A percentile compares a stretch with the other conserved stretches of the same genome.
These are phyloP conservation scores for Populus pruinosa DNA, from an alignment of 345 rosid genomes.

Conservation along the genomic window DNA sequence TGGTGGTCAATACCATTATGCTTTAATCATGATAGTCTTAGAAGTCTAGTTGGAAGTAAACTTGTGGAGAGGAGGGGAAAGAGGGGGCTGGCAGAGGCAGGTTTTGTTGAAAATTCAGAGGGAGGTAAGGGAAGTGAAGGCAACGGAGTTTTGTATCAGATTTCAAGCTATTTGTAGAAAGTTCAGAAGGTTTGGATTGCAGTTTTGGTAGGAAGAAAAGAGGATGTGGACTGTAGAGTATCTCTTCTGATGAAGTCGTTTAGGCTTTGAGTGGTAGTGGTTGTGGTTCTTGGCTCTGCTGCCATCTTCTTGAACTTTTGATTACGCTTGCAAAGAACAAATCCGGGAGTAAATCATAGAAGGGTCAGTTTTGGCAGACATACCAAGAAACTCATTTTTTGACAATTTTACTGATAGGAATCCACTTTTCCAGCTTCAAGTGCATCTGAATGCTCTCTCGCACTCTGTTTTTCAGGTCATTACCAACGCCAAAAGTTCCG, in stretches of 20 bases:
- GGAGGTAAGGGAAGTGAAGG: not conserved
- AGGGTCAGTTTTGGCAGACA: too few species aligned
- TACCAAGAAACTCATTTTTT: too few species aligned
- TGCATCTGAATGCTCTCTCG: too few species aligned
- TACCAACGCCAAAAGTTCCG: too few species aligned
- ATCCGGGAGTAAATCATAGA: too few species aligned
- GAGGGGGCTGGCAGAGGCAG: not conserved
- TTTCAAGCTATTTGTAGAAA: not conserved
- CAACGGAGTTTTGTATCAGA: not conserved
- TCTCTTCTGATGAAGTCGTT: not conserved
- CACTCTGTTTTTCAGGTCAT: too few species aligned
- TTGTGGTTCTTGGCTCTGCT: not conserved
- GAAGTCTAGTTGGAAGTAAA: slow-evolving; percentile 3
- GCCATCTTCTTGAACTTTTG: too few species aligned
- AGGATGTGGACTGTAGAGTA: not conserved
- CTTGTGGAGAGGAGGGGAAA: not conserved
- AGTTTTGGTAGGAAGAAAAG: not conserved
- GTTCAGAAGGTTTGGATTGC: not conserved
- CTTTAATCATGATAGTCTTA: not conserved
- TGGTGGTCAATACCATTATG: slow-evolving; percentile 2
- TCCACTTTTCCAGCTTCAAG: too few species aligned
- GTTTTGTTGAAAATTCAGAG: slow-evolving; percentile 5
- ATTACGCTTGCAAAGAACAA: too few species aligned
- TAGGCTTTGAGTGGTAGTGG: not conserved
- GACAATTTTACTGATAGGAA: too few species aligned